Base-by-base conservation (phyloP, 164 flowering plant genomes). In the Piper betle region DNA sequence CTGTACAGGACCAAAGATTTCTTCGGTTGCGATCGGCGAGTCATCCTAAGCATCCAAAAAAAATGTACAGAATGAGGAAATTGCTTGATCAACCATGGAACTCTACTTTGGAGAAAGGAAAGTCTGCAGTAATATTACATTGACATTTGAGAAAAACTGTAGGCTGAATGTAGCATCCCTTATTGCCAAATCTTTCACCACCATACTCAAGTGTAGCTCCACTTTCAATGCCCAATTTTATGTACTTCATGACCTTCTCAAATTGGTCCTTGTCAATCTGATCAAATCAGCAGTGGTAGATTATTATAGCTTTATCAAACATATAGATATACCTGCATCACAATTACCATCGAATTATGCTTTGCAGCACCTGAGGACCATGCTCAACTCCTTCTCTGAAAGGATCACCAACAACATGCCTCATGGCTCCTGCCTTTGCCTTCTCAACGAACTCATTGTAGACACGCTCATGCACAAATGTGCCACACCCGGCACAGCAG, bases 351-450 rank as follows among this genome's bases (percentile, higher is more conserved):
- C n/a, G n/a, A n/a, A n/a, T n/a, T n/a, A n/a, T n/a, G n/a, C n/a
- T n/a, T n/a, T n/a, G n/a, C n/a, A n/a, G 15, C 74, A 87, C 97
- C 89, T 90, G 97, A 66, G 97, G 97, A 56, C 97, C 97, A 76
- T 90, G 97, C 60, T 90, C 93, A 53, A 86, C 71, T 15, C 85
- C 96, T 64, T 70, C 69, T 74, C 78, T 82, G 77, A 87, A 90
- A 53, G 95, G 95, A 75, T 90, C 97, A 66, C 97, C 97, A 63
- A 86, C 96, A 56, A 65, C 68, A 63, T 91, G 93, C 66, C 63
- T 83, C 68, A 76, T 0, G 59, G 91, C 96, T 50, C 89, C n/a
- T n/a, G n/a, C n/a, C n/a, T n/a, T n/a, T n/a, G n/a, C n/a, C n/a
- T n/a, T n/a, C n/a, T n/a, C n/a, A 8, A 88, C 18, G 55, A 91